Conservation (phyloP, 2,329 filamentous ascomycete species). For the Monosporascus sp. region DNA sequence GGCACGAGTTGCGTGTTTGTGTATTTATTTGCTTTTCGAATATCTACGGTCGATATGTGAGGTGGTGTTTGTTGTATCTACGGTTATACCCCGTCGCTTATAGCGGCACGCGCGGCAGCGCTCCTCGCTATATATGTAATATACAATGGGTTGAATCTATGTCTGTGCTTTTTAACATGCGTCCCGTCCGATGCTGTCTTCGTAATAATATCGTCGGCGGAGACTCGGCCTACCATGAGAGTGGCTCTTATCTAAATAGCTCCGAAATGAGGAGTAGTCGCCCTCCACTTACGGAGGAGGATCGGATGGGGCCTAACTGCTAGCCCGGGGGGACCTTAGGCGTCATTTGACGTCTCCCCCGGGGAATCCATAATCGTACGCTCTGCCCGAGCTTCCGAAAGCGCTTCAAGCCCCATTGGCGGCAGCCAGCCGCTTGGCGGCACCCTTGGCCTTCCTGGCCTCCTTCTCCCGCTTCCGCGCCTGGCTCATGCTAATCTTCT, state of each 20-base stretch:
- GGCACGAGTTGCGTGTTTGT: neutral
- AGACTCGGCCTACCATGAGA: too few relatives aligned
- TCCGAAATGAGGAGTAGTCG: too few relatives aligned
- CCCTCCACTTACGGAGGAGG: too few relatives aligned
- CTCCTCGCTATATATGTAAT: constrained; percentile 1
- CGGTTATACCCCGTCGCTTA: neutral
- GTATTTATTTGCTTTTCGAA: neutral
- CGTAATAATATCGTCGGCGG: too few relatives aligned
- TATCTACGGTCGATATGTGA: neutral
- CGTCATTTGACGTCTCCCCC: constrained; percentile 1
- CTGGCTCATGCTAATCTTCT: constrained; percentile 58
- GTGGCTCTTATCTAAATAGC: too few relatives aligned
- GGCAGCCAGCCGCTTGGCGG: constrained; percentile 27
- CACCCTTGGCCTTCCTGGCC: constrained; percentile 35
- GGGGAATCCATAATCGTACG: too few relatives aligned
- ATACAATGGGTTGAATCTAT: neutral
- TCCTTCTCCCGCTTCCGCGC: constrained; percentile 63
- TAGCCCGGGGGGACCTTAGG: too few relatives aligned
- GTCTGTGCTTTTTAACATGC: neutral
- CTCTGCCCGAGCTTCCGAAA: too few relatives aligned
- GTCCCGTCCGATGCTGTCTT: too few relatives aligned
- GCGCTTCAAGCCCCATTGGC: constrained; percentile 2
- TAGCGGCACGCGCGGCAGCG: neutral
- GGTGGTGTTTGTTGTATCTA: neutral
- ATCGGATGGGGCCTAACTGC: too few relatives aligned